Evolutionary conservation across 768 basidiomycete genomes (phyloP).

Genomic region (Megacollybia marginata): DNA sequence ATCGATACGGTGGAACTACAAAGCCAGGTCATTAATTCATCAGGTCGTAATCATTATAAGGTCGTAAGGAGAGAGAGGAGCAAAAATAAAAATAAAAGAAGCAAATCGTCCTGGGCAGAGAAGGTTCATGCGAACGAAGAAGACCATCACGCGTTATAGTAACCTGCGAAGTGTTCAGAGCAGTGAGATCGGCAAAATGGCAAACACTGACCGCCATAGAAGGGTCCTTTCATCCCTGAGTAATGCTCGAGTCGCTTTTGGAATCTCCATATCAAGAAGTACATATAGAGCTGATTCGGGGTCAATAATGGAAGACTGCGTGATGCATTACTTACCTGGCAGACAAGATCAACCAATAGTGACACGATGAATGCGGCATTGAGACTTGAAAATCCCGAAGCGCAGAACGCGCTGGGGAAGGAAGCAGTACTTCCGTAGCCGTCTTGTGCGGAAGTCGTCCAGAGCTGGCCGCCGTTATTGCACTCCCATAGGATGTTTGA

Average conservation of each 20-base stretch:
- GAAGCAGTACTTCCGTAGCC: slow-evolving; percentile 32
- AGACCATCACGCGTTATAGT: slow-evolving; percentile 41
- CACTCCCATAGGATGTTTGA: slow-evolving; percentile 71
- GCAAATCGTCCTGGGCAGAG: background rate
- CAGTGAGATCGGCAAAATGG: slow-evolving; percentile 8
- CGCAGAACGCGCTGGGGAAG: slow-evolving; percentile 51
- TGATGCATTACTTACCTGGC: slow-evolving; percentile 44
- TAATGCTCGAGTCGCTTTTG: slow-evolving; percentile 65
- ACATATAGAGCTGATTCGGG: slow-evolving; percentile 58
- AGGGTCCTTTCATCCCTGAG: slow-evolving; percentile 53
- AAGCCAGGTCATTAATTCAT: too few relatives aligned
- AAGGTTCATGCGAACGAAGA: too few relatives aligned
- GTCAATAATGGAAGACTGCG: slow-evolving; percentile 8
- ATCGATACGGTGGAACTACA: too few relatives aligned
- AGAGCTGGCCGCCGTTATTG: slow-evolving; percentile 60
- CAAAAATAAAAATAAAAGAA: background rate
- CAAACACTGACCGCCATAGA: slow-evolving; percentile 46
- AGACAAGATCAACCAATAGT: slow-evolving; percentile 56
- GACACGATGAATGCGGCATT: slow-evolving; percentile 59
- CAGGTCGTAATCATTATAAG: background rate
- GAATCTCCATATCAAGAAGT: slow-evolving; percentile 70
- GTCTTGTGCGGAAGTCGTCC: slow-evolving; percentile 36
- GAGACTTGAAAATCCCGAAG: slow-evolving; percentile 49
- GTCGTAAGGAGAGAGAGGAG: background rate
- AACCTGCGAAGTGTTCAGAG: slow-evolving; percentile 25